Evolutionary conservation across 2,329 filamentous ascomycete genomes (phyloP).

Genomic region (Fusarium globosum): DNA sequence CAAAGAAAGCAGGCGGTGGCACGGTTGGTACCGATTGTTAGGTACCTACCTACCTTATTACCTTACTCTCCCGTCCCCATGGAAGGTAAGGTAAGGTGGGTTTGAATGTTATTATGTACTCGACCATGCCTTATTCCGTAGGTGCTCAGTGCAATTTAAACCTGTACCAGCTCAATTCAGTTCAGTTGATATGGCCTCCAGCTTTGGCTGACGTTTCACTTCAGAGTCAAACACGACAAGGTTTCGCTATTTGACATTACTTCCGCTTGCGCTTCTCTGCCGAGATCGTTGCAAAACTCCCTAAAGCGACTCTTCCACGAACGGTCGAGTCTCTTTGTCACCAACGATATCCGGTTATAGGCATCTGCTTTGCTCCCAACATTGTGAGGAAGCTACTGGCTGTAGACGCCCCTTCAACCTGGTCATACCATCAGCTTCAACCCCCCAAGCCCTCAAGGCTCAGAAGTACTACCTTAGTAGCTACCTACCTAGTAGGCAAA

Average conservation of each 20-base stretch:
- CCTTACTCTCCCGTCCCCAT: conserved; percentile 3
- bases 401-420: conserved; percentile 31
- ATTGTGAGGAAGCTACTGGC: conserved; percentile 14
- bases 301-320: conserved; percentile 35
- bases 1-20: background rate
- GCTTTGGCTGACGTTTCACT: conserved; percentile 7
- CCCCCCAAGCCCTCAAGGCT: conserved; percentile 17
- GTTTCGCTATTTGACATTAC: conserved; percentile 14
- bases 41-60: background rate
- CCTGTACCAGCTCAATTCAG: background rate
- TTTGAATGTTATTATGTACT: background rate
- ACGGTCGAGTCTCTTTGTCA: conserved; percentile 25
- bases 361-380: conserved; percentile 23
- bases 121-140: conserved; percentile 4
- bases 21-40: conserved; percentile 23
- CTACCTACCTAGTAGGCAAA: background rate
- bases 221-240: conserved; percentile 9
- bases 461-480: background rate
- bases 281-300: conserved; percentile 15
- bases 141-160: background rate
- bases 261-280: conserved; percentile 22
- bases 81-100: too few relatives aligned
- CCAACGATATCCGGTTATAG: conserved; percentile 33
- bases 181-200: background rate
- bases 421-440: conserved; percentile 31